A percentile compares a stretch with the other conserved stretches of the same genome.
Conservation (phyloP, 1,139 yeast species). For the Scheffersomyces cryptocercus region DNA sequence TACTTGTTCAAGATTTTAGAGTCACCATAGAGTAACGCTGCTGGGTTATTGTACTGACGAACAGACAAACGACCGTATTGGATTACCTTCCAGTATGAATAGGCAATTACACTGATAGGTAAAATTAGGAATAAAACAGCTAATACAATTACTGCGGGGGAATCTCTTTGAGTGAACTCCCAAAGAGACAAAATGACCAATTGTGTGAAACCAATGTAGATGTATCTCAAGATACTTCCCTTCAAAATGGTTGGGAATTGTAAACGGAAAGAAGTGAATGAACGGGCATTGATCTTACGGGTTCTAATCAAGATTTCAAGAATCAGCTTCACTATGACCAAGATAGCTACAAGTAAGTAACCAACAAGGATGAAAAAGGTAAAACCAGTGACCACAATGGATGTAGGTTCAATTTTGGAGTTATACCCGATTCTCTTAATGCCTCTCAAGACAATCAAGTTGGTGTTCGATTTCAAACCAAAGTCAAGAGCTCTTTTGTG, state of each 20-base stretch:
- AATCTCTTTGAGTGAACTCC: slow-evolving; percentile 71
- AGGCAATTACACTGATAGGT: slow-evolving; percentile 54
- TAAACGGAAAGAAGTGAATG: slow-evolving; percentile 50
- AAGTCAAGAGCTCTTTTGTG: slow-evolving; percentile 31
- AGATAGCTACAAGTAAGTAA: slow-evolving; percentile 45
- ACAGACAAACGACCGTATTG: slow-evolving; percentile 59
- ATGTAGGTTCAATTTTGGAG: slow-evolving; percentile 69
- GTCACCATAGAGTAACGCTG: slow-evolving; percentile 76
- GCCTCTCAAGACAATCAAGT: slow-evolving; percentile 68
- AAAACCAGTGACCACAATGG: slow-evolving; percentile 74
- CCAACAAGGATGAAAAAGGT: slow-evolving; percentile 73
- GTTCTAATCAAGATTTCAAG: slow-evolving; percentile 46
- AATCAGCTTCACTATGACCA: slow-evolving; percentile 53
- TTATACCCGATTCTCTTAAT: slow-evolving; percentile 70
- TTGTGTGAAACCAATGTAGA: slow-evolving; percentile 77
- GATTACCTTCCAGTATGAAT: slow-evolving; percentile 61
- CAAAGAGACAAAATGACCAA: slow-evolving; percentile 66
- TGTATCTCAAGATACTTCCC: slow-evolving; percentile 68
- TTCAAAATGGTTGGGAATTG: slow-evolving; percentile 59
- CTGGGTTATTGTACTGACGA: slow-evolving; percentile 62
- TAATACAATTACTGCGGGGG: slow-evolving; percentile 73
- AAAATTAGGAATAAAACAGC: slow-evolving; percentile 64
- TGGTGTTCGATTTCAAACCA: slow-evolving; percentile 40
- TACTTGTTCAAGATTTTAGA: slow-evolving; percentile 61
- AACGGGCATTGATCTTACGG: slow-evolving; percentile 48